Evolutionary conservation across 176 grass and related monocot species (phyloP).

Genomic region (Tuctoria greenei): DNA sequence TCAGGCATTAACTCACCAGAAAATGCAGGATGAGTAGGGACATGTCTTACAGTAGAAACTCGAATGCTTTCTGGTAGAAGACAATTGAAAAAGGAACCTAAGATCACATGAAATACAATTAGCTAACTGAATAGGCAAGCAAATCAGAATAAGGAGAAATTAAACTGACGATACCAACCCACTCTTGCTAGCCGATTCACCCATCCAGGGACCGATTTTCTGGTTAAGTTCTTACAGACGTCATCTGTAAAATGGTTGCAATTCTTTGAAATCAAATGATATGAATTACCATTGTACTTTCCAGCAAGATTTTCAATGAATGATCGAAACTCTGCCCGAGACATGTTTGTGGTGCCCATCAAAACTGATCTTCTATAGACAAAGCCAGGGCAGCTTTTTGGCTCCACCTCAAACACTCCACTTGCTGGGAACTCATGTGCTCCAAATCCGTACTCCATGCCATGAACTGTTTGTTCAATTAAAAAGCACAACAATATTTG

Average conservation of each 20-base stretch:
- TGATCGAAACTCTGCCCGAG: constrained; percentile 56
- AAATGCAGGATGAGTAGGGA: constrained; percentile 52
- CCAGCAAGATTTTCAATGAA: constrained; percentile 65
- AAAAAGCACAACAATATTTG: constrained; percentile 11
- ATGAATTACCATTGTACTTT: constrained; percentile 68
- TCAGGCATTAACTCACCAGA: constrained; percentile 53
- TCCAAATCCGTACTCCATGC: constrained; percentile 77
- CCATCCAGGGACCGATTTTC: constrained; percentile 66
- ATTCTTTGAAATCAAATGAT: constrained; percentile 81
- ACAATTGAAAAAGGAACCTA: constrained; percentile 80
- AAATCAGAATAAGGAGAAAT: neutral
- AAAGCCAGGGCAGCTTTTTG: constrained; percentile 75
- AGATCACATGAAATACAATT: constrained; percentile 26
- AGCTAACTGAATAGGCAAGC: neutral
- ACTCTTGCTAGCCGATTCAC: constrained; percentile 86
- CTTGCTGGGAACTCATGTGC: constrained; percentile 72
- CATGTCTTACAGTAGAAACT: constrained; percentile 59
- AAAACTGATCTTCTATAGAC: constrained; percentile 60
- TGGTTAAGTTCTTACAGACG: constrained; percentile 55
- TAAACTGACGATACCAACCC: constrained; percentile 46
- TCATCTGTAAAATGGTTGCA: constrained; percentile 92
- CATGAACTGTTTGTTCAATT: constrained; percentile 54
- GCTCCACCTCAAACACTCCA: constrained; percentile 82
- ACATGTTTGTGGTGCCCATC: constrained; percentile 65
- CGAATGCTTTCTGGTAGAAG: constrained; percentile 79